Evolutionary conservation across 179 eudicot species (phyloP), one percentile per base, ranked within the genome.

Genomic region (Spergularia azorica): DNA sequence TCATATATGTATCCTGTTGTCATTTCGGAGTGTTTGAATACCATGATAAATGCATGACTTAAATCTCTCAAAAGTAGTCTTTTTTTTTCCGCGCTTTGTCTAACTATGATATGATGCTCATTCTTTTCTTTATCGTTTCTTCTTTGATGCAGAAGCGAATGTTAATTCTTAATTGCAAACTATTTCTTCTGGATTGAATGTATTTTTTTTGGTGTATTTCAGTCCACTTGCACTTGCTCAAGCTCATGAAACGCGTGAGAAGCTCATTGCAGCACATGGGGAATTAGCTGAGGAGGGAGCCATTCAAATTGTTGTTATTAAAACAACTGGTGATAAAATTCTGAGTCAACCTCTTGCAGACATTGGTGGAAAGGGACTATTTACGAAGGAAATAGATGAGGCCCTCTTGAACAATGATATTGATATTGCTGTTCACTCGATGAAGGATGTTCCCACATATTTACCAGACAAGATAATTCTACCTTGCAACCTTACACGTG

Each of bases 391-490:
- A 85, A 90, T 95, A 69, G 98, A 95, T 18, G 97, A 95, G 76
- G 97, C 98, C 26, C 93, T 95, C 60, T 70, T 95, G 74, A 93
- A 89, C 81, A 83, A 80, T 66, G 97, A 93, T 3, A 91, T 95
- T 17, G 98, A 95, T 74, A 95, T 95, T 79, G 98, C 98, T 85
- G 98, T 95, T 11, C 98, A 95, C 81, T 95, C 98, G 57, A 95
- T 95, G 98, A 95, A 95, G 83, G 98, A 95, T 85, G 98, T 95
- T 63, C 98, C 98, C n/a, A 95, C 98, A 4, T 95, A 93, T 90
- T 87, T 95, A 63, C 98, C 98, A 0, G 91, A 91, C 17, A 89
- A 86, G 75, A 95, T 90, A 10, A 84, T 91, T 73, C 77, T 95
- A 67, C 97, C 98, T 71, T 95, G 98, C 88, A 95, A 95, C 84